Conservation (phyloP, 139 green algal species). For the Edaphochlamys debaryana region DNA sequence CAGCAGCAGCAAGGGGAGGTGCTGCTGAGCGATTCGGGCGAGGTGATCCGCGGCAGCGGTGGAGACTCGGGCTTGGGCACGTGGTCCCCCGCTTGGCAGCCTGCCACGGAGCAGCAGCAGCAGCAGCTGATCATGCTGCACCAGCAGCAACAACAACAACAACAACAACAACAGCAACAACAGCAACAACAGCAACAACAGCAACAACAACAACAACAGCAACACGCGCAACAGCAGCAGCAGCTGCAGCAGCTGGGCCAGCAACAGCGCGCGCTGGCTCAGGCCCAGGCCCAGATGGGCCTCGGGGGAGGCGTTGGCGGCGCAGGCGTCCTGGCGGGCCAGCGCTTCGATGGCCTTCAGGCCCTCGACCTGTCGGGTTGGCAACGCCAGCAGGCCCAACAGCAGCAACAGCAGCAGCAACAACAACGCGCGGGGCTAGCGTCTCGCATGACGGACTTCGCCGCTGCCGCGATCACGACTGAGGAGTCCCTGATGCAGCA, state of each 20-base stretch:
- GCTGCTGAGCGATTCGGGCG: no score
- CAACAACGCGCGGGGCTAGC: background rate
- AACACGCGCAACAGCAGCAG: background rate
- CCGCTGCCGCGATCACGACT: background rate
- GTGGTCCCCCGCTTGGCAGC: no score
- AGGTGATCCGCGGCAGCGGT: no score
- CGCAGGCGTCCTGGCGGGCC: no score
- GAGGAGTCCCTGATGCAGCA: slow-evolving; percentile 24
- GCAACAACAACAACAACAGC: slow-evolving; percentile 3
- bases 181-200: background rate
- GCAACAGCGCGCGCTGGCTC: background rate
- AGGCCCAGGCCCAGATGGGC: no score
- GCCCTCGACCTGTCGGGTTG: no score
- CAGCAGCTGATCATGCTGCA: background rate
- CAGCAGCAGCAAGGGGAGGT: no score
- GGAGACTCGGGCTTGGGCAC: no score
- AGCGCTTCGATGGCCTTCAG: no score
- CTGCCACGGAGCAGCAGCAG: background rate
- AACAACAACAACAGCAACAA: background rate
- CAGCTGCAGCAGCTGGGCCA: no score
- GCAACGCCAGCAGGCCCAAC: background rate
- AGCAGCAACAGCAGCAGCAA: no score
- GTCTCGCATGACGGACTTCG: background rate
- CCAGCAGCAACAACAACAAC: slow-evolving; percentile 3
- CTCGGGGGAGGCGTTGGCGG: no score